A percentile compares a stretch with the other conserved stretches of the same genome.
Evolutionary conservation across 1,139 yeast species (phyloP).

Genomic region (Entelexis paramagnoliae): DNA sequence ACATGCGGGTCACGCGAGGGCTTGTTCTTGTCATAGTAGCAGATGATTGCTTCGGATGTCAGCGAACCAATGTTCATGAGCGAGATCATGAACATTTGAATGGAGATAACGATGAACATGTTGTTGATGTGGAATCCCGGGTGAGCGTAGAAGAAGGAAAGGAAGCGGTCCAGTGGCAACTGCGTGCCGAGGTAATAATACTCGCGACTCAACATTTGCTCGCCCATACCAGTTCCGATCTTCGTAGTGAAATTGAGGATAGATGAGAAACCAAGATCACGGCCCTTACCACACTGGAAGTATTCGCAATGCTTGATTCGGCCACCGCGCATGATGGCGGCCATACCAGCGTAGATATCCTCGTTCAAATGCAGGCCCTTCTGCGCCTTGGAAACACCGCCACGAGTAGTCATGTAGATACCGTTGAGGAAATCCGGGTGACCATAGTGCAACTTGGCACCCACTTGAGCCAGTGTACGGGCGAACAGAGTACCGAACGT

Average conservation of each 20-base stretch:
- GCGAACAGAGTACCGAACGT: conserved; percentile 98
- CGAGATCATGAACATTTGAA: conserved; percentile 86
- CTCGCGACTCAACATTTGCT: conserved; percentile 96
- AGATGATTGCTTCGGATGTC: conserved; percentile 80
- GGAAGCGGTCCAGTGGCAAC: conserved; percentile 91
- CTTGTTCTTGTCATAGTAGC: conserved; percentile 70
- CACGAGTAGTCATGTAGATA: conserved; percentile 91
- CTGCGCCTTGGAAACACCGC: conserved; percentile 98
- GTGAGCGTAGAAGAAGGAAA: conserved; percentile 95
- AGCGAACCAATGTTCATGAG: conserved; percentile 83
- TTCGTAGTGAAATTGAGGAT: conserved; percentile 96
- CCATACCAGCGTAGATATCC: conserved; percentile 99
- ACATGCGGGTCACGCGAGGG: conserved; percentile 77
- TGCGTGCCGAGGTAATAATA: conserved; percentile 96
- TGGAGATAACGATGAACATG: conserved; percentile 86
- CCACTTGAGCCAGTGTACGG: conserved; percentile 94
- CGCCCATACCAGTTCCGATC: conserved; percentile 99
- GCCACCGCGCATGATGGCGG: conserved; percentile 94
- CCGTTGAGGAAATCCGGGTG: conserved; percentile 98
- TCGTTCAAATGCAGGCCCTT: conserved; percentile 97
- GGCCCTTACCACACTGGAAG: conserved; percentile 99
- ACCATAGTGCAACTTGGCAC: conserved; percentile 98
- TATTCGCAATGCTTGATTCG: conserved; percentile 98
- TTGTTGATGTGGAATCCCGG: conserved; percentile 99
- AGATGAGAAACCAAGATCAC: conserved; percentile 99